Evolutionary conservation across 495 filamentous ascomycete species (phyloP), one percentile per base, ranked within the genome.

Genomic region (Aspergillus sclerotioniger): DNA sequence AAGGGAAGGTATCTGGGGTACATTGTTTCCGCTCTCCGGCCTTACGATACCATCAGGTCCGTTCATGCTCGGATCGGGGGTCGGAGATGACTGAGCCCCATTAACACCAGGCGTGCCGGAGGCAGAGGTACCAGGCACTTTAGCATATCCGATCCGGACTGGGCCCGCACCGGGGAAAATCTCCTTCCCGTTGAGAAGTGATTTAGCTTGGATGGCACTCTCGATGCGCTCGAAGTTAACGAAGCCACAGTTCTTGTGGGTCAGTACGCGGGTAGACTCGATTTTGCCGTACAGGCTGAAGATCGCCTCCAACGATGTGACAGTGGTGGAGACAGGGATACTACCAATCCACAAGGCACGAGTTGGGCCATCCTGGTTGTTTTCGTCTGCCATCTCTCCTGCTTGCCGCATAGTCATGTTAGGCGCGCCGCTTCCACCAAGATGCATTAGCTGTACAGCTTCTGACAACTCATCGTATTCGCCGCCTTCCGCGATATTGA

Each of bases 211-310:
- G 29, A 96, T 89, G 47, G 94, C 95, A 66, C 90, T 95, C 32
- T 96, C 90, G 21, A 92, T 70, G 61, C 83, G 84, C 74, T 97
- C 90, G 63, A 96, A 98, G 71, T 98, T 98, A 68, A 98, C 92
- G 64, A 98, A 98, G 6, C 94, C 94, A 70, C 94, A 98, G 67
- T 96, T 98, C 83, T 98, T 98, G 78, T 98, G 94, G 12, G 94
- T 96, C 60, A 98, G 79, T 13, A 98, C 95, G 57, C 94, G 82
- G 35, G 90, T 92, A 15, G 93, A 96, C 62, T 92, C 85, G 64
- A 98, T 96, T 20, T 89, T 86, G 15, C 94, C 94, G 62, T 94
- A 95, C 45, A 86, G 76, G 66, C 89, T 88, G 72, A 98, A 98
- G 72, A 97, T 96, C 55, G 92, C 90, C 51, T 90, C 91, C 46